These are phyloP conservation scores for Choanephora cucurbitarum DNA, from an alignment of 371 early-diverging fungal species.

Conservation along the genomic window DNA sequence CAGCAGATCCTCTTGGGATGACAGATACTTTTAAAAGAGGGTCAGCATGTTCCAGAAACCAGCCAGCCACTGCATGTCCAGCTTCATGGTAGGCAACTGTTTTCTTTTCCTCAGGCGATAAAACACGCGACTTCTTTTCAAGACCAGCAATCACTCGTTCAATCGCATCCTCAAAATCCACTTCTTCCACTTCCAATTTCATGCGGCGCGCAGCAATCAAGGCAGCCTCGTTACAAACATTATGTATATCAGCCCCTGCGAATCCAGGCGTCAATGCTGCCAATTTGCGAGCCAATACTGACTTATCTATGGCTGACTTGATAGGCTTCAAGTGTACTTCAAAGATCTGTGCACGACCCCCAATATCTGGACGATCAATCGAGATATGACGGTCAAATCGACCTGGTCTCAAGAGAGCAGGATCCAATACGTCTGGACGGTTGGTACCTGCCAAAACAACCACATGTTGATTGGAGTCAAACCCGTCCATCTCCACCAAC, in stretches of 20 bases:
- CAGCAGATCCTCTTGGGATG: constrained; percentile 93
- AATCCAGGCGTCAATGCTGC: constrained; percentile 97
- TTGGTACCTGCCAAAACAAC: constrained; percentile 97
- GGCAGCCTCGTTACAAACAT: constrained; percentile 99
- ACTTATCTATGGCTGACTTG: constrained; percentile 80
- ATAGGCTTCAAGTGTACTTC: constrained; percentile 95
- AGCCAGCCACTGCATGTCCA: constrained; percentile 97
- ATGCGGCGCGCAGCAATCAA: constrained; percentile 89
- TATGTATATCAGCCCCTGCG: constrained; percentile 96
- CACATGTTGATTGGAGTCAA: constrained; percentile 88
- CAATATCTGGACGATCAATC: constrained; percentile 96
- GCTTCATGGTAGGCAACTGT: constrained; percentile 99
- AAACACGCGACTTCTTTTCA: constrained; percentile 94
- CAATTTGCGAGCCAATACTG: constrained; percentile 73
- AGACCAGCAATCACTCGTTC: constrained; percentile 98
- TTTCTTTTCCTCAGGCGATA: constrained; percentile 96
- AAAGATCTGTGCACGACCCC: constrained; percentile 94
- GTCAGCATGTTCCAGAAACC: constrained; percentile 94
- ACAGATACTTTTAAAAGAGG: constrained; percentile 96
- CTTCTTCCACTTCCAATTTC: constrained; percentile 71
- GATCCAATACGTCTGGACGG: constrained; percentile 89
- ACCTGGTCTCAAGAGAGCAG: constrained; percentile 95
- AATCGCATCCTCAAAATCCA: constrained; percentile 95
- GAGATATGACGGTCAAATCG: constrained; percentile 98
- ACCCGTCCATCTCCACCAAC: constrained; percentile 99